Percentiles rank a stretch among this genome's conserved stretches.
Conservation (phyloP, 139 green algal genomes). For the Chlamydomonas asymmetrica region DNA sequence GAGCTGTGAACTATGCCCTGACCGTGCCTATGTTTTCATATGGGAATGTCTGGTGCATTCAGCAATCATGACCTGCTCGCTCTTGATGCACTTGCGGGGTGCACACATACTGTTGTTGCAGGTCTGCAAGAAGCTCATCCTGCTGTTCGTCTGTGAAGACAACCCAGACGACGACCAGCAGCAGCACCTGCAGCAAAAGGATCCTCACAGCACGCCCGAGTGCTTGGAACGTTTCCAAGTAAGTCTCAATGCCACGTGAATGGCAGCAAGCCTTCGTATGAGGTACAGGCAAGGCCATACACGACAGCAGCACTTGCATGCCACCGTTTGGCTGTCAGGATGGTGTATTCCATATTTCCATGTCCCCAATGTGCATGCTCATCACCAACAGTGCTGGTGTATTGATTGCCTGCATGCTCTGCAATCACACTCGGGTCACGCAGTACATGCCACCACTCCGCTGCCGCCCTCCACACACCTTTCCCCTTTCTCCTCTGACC, state of each 20-base stretch:
- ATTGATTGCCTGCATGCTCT: not conserved
- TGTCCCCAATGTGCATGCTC: not conserved
- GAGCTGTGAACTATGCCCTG: not conserved
- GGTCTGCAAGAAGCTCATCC: constrained; percentile 30
- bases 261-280: not conserved
- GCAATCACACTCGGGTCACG: not conserved
- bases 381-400: not conserved
- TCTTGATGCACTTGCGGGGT: not conserved
- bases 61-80: not conserved
- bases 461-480: not conserved
- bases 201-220: not conserved
- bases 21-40: not conserved
- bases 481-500: not conserved
- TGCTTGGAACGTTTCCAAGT: constrained; percentile 29
- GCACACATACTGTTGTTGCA: constrained; percentile 1
- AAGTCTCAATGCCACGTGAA: not conserved
- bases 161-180: constrained; percentile 8
- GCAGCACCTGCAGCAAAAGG: not conserved
- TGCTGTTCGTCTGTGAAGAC: constrained; percentile 35
- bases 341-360: not conserved
- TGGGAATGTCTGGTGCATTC: not conserved
- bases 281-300: not conserved
- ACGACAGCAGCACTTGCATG: not conserved
- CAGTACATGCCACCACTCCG: not conserved
- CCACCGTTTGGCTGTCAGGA: not conserved